Base-by-base conservation (phyloP, 306 rosid species). In the Hippophae tibetana region DNA sequence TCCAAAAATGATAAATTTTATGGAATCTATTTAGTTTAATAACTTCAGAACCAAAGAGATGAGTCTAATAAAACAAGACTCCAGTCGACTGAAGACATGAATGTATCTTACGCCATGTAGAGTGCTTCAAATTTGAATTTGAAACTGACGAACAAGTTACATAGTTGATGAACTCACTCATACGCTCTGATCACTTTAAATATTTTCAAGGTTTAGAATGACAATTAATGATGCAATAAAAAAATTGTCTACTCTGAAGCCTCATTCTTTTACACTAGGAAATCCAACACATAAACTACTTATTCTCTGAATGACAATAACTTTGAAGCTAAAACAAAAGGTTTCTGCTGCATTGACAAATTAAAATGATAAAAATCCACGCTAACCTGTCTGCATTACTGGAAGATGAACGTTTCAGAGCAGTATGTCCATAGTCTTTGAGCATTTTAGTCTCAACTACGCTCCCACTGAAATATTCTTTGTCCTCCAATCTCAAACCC, bases 391-490 rank as follows among this genome's bases (percentile, higher is more conserved):
- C 90, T 57, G 90, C 82, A 59, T 79, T 78, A 79, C 54, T 87
- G 45, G 97, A 90, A 56, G 95, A 90, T 44, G 97, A 87, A 54
- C 94, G 84, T 66, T 85, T 90, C 14, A 79, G 70, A 76, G 74
- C 50, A 65, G 78, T 31, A 63, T 43, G 71, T 72, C 80, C 84
- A 47, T 64, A 82, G 60, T 75, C 82, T 63, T 75, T 82, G 12
- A 69, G 74, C 68, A 77, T 47, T 81, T 81, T 82, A 46, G 88
- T 81, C 69, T 87, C 94, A 23, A 81, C 76, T 60, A 87, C 54
- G 82, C 95, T 87, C 68, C 97, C 97, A 58, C 97, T 86, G 66
- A 84, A 87, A 73, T 76, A 84, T 55, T 87, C 97, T 79, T 72
- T 90, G 71, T 82, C 86, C 65, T 90, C 97, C 77, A 77, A 71